These are phyloP conservation scores for Globisporangium rhizosaccharum DNA, from an alignment of 352 stramenopile species.

Conservation along the genomic window DNA sequence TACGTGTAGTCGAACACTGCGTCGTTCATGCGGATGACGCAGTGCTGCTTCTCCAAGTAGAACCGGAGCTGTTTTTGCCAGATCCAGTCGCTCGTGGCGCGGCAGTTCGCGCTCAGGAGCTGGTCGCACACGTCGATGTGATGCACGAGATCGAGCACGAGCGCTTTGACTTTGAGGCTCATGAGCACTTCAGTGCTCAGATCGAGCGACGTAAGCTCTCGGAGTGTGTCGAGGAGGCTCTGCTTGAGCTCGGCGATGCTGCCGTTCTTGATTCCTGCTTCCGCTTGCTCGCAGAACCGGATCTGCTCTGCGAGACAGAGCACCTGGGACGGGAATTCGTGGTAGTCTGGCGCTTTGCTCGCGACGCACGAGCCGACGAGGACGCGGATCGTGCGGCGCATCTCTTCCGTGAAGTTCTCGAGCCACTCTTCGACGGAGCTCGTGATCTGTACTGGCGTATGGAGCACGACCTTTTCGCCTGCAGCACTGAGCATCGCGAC, in stretches of 20 bases:
- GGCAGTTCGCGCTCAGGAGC: constrained; percentile 54
- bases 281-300: constrained; percentile 87
- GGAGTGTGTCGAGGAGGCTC: constrained; percentile 57
- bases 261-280: constrained; percentile 82
- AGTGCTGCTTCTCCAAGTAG: constrained; percentile 72
- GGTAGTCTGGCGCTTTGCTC: constrained; percentile 79
- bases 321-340: constrained; percentile 87
- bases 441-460: constrained; percentile 81
- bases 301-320: constrained; percentile 91
- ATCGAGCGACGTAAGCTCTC: constrained; percentile 78
- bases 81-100: constrained; percentile 68
- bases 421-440: constrained; percentile 93
- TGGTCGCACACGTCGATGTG: constrained; percentile 94
- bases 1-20: constrained; percentile 91
- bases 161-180: constrained; percentile 92
- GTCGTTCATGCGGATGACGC: constrained; percentile 69
- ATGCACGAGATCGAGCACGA: constrained; percentile 95
- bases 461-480: constrained; percentile 80
- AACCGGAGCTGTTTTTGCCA: constrained; percentile 95
- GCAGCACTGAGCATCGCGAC: constrained; percentile 82
- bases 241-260: constrained; percentile 61
- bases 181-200: constrained; percentile 83
- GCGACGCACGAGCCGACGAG: constrained; percentile 75
- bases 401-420: constrained; percentile 87
- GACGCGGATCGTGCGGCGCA: constrained; percentile 85